Conservation (phyloP, 1,139 yeast genomes). For the Geotrichum cucujoidarum region DNA sequence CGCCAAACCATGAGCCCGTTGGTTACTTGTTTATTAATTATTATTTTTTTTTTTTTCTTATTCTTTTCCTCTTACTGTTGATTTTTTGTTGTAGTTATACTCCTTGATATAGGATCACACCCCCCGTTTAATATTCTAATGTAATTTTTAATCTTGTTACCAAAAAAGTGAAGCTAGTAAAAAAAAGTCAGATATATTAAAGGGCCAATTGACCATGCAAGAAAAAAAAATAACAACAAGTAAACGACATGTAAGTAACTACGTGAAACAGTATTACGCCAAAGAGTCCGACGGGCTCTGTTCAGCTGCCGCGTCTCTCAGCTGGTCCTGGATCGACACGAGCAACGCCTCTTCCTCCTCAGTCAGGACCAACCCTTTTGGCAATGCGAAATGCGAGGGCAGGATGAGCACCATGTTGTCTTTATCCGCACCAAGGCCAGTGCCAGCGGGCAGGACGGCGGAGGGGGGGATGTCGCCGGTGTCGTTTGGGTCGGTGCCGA, state of each 20-base stretch:
- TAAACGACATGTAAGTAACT: no score
- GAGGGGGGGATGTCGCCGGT: constrained; percentile 14
- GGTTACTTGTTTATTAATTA: not conserved
- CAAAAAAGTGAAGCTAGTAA: no score
- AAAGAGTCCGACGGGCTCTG: no score
- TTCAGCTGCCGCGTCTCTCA: constrained; percentile 14
- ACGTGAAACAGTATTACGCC: no score
- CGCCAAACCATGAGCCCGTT: constrained; percentile 6
- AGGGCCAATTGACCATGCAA: not conserved
- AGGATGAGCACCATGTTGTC: constrained; percentile 17
- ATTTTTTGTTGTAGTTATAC: not conserved
- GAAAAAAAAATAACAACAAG: not conserved
- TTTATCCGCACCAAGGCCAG: not conserved
- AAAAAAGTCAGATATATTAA: no score
- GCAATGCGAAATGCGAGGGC: constrained; percentile 18
- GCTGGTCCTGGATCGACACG: constrained; percentile 19
- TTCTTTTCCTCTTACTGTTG: not conserved
- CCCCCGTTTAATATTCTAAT: not conserved
- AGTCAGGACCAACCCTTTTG: constrained; percentile 18
- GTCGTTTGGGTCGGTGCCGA: constrained; percentile 13
- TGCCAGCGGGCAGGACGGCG: not conserved
- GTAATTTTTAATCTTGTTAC: constrained; percentile 2
- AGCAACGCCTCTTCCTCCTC: constrained; percentile 20
- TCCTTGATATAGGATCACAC: not conserved
- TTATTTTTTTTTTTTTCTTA: not conserved